These are phyloP conservation scores for Yamadazyma trypodendri DNA, from an alignment of 1,139 yeast species.

Conservation along the genomic window DNA sequence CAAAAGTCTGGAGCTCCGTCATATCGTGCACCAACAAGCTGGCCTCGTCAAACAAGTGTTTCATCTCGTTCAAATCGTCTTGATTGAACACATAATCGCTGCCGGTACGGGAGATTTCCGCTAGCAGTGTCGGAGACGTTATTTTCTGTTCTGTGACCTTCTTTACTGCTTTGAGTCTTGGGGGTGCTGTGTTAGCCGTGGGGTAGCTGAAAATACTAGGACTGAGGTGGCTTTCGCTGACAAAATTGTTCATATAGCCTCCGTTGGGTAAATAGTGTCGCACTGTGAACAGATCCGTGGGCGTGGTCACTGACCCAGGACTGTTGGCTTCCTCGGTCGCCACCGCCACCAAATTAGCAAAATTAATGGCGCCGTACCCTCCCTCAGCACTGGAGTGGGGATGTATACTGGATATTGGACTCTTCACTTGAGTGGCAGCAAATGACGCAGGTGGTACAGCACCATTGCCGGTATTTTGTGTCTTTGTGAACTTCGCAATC, in stretches of 20 bases:
- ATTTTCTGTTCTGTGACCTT: background rate
- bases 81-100: conserved; percentile 8
- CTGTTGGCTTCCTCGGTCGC: background rate
- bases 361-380: background rate
- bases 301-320: background rate
- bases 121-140: background rate
- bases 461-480: too few relatives aligned
- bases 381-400: too few relatives aligned
- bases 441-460: too few relatives aligned
- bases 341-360: conserved; percentile 1
- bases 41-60: conserved; percentile 48
- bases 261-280: conserved; percentile 16
- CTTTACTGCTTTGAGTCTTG: background rate
- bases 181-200: background rate
- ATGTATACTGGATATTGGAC: too few relatives aligned
- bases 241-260: conserved; percentile 7
- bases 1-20: conserved; percentile 36
- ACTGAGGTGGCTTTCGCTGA: background rate
- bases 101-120: conserved; percentile 4
- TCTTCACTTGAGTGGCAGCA: too few relatives aligned
- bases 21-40: conserved; percentile 50
- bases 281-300: conserved; percentile 6
- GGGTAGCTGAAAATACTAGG: background rate
- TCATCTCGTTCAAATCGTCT: conserved; percentile 14
- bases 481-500: background rate